These are phyloP conservation scores for Sungouiozyma ichnusensis DNA, from an alignment of 805 yeast genomes.

Conservation along the genomic window DNA sequence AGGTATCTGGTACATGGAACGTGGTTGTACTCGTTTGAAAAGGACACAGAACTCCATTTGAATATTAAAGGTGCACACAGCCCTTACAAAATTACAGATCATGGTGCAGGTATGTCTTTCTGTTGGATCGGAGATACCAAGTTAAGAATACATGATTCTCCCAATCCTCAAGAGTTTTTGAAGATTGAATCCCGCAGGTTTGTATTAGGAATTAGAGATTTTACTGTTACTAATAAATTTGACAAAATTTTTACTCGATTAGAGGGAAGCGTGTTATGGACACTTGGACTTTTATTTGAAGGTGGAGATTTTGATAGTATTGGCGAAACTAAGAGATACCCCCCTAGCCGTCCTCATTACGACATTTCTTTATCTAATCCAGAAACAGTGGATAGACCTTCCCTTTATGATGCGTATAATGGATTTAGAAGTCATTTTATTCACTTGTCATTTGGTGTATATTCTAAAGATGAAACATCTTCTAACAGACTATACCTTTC, in stretches of 20 bases:
- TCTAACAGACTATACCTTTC: slow-evolving; percentile 63
- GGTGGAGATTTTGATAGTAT: slow-evolving; percentile 35
- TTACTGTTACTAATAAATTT: slow-evolving; percentile 21
- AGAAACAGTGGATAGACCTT: slow-evolving; percentile 29
- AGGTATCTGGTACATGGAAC: slow-evolving; percentile 46
- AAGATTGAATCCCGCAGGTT: slow-evolving; percentile 46
- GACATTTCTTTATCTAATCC: slow-evolving; percentile 55
- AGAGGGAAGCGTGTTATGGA: slow-evolving; percentile 66
- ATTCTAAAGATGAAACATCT: slow-evolving; percentile 29
- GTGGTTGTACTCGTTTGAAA: slow-evolving; percentile 36
- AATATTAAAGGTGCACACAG: slow-evolving; percentile 51
- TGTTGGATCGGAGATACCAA: slow-evolving; percentile 50
- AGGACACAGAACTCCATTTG: slow-evolving; percentile 42
- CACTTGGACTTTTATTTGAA: slow-evolving; percentile 64
- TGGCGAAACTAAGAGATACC: slow-evolving; percentile 34
- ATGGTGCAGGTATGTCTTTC: slow-evolving; percentile 53
- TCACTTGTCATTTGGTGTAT: slow-evolving; percentile 39
- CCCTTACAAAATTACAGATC: slow-evolving; percentile 49
- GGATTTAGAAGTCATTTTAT: slow-evolving; percentile 55
- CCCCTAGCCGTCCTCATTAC: slow-evolving; percentile 50
- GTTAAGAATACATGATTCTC: slow-evolving; percentile 41
- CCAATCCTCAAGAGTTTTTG: slow-evolving; percentile 40
- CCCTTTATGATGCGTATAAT: slow-evolving; percentile 47
- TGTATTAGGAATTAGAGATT: slow-evolving; percentile 44
- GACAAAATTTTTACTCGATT: slow-evolving; percentile 50